These are phyloP conservation scores for Phytopythium kandeliae DNA, from an alignment of 352 stramenopile genomes.

Conservation along the genomic window DNA sequence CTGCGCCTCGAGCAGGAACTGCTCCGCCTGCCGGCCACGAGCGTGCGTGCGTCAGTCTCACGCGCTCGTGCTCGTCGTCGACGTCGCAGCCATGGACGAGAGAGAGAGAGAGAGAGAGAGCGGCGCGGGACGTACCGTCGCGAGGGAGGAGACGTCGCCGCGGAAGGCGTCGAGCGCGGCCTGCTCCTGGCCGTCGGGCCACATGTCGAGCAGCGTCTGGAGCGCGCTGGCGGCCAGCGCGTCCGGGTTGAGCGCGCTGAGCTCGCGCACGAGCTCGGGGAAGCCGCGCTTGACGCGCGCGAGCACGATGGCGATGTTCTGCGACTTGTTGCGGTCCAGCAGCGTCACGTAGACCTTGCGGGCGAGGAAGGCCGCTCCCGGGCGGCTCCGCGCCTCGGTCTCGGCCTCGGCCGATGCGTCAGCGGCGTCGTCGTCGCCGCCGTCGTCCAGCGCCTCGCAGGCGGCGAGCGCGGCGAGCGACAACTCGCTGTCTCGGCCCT, in stretches of 20 bases:
- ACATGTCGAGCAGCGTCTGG: conserved; percentile 78
- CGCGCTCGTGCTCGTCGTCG: background rate
- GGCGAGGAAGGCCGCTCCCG: conserved; percentile 20
- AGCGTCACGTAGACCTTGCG: conserved; percentile 57
- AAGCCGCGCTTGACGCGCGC: conserved; percentile 67
- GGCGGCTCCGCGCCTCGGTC: background rate
- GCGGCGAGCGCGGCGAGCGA: background rate
- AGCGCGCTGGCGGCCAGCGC: conserved; percentile 61
- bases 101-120: too few species aligned
- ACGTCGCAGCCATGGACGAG: too few species aligned
- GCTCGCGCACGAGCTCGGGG: conserved; percentile 46
- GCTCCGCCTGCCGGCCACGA: conserved; percentile 38
- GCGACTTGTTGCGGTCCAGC: conserved; percentile 81
- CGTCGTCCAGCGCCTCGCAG: background rate
- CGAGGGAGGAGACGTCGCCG: conserved; percentile 42
- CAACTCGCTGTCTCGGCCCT: background rate
- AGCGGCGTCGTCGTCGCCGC: background rate
- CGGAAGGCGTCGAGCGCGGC: conserved; percentile 58
- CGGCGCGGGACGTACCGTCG: conserved; percentile 36
- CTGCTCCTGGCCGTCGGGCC: conserved; percentile 68
- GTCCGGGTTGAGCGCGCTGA: conserved; percentile 59
- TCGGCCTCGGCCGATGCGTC: too few species aligned
- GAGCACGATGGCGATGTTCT: conserved; percentile 80
- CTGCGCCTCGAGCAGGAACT: conserved; percentile 60
- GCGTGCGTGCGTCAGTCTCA: background rate